Evolutionary conservation across 352 stramenopile genomes (phyloP), one percentile per base, ranked within the genome.

Genomic region (Globisporangium viniferum): DNA sequence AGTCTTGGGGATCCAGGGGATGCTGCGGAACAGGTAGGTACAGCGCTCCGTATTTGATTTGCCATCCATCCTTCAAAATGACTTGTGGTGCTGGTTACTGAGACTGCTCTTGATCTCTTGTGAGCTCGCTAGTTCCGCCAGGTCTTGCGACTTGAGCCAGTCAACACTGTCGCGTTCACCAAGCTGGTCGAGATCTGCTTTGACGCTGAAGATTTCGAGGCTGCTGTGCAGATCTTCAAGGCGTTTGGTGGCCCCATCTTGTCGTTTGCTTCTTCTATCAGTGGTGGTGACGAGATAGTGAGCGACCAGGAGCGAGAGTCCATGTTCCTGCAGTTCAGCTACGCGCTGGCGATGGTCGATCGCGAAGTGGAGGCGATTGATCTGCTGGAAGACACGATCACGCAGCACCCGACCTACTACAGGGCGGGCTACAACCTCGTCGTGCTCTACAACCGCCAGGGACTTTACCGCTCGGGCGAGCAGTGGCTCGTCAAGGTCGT

Each of bases 341-440:
- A 83, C 33, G 77, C 74, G 14, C 68, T 92, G 0, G 41, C 62
- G 3, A 64, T 76, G 59, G 48, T 51, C 9, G 71, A 63, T 5
- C 73, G 69, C 0, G 48, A 59, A 3, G 9, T 54, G 0, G 70
- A 85, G 2, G 82, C 84, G 2, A 79, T 86, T 22, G 35, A 64
- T 3, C 2, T 90, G 5, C 68, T 91, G 0, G 58, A 81, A 63
- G 22, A 0, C 4, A 77, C 66, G 1, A 4, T 80, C 1, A 12
- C 39, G 2, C 48, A 61, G n/a, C 62, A 84, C 29, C 69, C 76
- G 2, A 71, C 54, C 1, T 69, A 82, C 31, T 89, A 88, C 62
- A 58, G 73, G 1, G 63, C 80, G 0, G 64, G 70, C 9, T 87
- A 90, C 72, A 93, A 89, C 67, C 59, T 93, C 22, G 81, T 73